These are phyloP conservation scores for Nemania sp. DNA, from an alignment of 2,329 filamentous ascomycete genomes.

Conservation along the genomic window DNA sequence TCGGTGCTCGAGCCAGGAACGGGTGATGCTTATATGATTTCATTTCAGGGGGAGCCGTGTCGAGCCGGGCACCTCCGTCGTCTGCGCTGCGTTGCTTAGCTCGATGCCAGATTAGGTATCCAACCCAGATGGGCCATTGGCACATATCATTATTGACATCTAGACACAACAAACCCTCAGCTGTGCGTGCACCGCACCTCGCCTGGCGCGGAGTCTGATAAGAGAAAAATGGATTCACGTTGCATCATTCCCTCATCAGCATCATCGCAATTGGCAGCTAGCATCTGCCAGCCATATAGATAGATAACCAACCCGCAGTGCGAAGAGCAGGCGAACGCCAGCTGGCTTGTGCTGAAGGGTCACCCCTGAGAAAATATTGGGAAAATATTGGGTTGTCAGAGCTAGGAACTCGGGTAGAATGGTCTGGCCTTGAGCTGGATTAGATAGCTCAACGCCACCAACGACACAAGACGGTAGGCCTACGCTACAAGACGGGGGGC, in stretches of 20 bases:
- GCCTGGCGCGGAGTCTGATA: not conserved
- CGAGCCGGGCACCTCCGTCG: slow-evolving; percentile 4
- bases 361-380: slow-evolving; percentile 20
- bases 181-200: not conserved
- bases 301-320: not conserved
- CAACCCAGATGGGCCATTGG: not conserved
- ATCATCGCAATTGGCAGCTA: not conserved
- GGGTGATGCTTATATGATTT: slow-evolving; percentile 1
- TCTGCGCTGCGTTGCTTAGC: slow-evolving; percentile 10
- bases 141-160: not conserved
- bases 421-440: slow-evolving; percentile 12
- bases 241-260: slow-evolving; percentile 14
- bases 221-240: slow-evolving; percentile 2
- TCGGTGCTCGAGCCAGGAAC: slow-evolving; percentile 7
- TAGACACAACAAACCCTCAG: slow-evolving; percentile 1
- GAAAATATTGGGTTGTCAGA: slow-evolving; percentile 13
- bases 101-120: not conserved
- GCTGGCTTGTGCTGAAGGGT: slow-evolving; percentile 2
- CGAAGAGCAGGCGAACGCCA: not conserved
- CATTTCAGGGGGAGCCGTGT: not conserved
- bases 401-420: not conserved
- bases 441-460: slow-evolving; percentile 14
- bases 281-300: not conserved
- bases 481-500: not conserved
- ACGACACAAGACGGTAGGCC: not conserved